Evolutionary conservation across 768 basidiomycete species (phyloP).

Genomic region (Collybia nuda): DNA sequence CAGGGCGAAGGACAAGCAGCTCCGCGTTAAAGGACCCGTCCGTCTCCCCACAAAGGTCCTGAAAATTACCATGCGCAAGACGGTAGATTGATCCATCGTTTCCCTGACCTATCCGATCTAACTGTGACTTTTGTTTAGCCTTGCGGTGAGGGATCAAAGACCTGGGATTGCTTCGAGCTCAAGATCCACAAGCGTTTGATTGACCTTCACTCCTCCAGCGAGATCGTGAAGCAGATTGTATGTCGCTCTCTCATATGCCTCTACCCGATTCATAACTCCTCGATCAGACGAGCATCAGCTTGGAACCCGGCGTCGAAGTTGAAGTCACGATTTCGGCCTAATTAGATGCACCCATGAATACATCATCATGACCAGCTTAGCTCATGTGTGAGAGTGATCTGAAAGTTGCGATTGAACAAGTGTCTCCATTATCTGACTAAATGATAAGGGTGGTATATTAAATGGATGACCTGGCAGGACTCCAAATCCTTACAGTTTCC

Average conservation of each 20-base stretch:
- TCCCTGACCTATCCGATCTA: not conserved
- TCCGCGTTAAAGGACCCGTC: constrained; percentile 98
- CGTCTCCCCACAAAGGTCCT: constrained; percentile 98
- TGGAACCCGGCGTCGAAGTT: constrained; percentile 99
- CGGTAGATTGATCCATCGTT: constrained; percentile 51
- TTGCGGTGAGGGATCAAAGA: constrained; percentile 99
- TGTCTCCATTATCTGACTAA: too few relatives aligned
- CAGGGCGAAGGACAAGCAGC: constrained; percentile 99
- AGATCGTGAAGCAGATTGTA: constrained; percentile 99
- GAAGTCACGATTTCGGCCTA: constrained; percentile 93
- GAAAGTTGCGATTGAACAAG: too few relatives aligned
- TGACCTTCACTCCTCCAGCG: constrained; percentile 97
- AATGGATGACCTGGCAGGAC: too few relatives aligned
- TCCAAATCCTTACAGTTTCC: too few relatives aligned
- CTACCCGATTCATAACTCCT: constrained; percentile 1
- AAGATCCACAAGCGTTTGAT: constrained; percentile 99
- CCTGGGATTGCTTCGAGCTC: constrained; percentile 99
- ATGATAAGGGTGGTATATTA: too few relatives aligned
- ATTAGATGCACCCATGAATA: constrained; percentile 11
- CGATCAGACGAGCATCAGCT: constrained; percentile 89
- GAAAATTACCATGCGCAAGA: constrained; percentile 99
- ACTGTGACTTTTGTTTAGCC: constrained; percentile 50
- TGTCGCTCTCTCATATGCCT: constrained; percentile 29
- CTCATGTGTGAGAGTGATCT: too few relatives aligned
- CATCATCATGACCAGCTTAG: not conserved